Evolutionary conservation across 2,329 filamentous ascomycete genomes (phyloP).

Genomic region (Sporothrix inflata): DNA sequence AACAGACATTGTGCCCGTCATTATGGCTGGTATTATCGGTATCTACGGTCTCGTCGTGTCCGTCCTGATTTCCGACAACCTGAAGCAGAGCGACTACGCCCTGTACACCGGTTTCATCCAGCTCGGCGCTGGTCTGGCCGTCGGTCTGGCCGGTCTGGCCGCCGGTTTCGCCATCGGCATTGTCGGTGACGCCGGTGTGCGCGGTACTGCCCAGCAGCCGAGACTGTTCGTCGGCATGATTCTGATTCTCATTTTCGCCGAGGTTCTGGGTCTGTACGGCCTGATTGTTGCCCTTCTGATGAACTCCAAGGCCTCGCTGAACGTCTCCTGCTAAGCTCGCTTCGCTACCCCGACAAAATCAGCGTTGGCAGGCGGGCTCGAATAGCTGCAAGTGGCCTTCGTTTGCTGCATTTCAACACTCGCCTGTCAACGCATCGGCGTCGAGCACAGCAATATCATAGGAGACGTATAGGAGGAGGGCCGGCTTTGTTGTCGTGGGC

Average conservation of each 20-base stretch:
- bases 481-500: not conserved
- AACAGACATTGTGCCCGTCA: conserved; percentile 96
- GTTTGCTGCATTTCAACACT: not conserved
- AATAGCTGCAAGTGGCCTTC: not conserved
- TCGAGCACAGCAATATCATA: not conserved
- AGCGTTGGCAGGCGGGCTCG: not conserved
- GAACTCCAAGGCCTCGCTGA: conserved; percentile 86
- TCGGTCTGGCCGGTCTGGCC: conserved; percentile 81
- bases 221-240: conserved; percentile 97
- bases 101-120: conserved; percentile 86
- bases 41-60: conserved; percentile 94
- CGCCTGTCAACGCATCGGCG: not conserved
- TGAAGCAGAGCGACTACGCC: conserved; percentile 68
- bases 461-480: not conserved
- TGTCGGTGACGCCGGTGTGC: conserved; percentile 85
- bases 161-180: conserved; percentile 87
- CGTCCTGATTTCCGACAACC: conserved; percentile 80
- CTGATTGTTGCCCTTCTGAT: conserved; percentile 98
- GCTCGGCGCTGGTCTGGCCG: conserved; percentile 78
- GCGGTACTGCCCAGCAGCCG: conserved; percentile 82
- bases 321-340: conserved; percentile 61
- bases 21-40: conserved; percentile 99
- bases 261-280: conserved; percentile 99
- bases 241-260: conserved; percentile 98
- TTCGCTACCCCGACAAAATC: conserved; percentile 8